These are phyloP conservation scores for Boletus smithii DNA, from an alignment of 1,284 basidiomycete species.

Conservation along the genomic window DNA sequence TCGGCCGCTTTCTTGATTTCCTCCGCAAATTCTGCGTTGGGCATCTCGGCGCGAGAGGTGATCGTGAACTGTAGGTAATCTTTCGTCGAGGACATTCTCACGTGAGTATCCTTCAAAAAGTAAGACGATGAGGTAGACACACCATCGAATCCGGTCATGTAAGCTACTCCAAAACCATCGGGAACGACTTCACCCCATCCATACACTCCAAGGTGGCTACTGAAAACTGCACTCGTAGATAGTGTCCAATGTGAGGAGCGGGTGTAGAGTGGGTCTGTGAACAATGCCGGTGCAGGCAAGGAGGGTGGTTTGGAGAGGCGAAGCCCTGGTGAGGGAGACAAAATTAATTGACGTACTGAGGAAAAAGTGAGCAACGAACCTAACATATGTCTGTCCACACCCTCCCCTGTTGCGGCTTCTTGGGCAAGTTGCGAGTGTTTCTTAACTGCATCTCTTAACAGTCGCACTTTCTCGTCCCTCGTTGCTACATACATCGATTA, in stretches of 20 bases:
- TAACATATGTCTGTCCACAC: slow-evolving; percentile 82
- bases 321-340: slow-evolving; percentile 47
- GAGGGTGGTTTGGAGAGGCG: slow-evolving; percentile 60
- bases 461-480: slow-evolving; percentile 46
- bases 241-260: slow-evolving; percentile 70
- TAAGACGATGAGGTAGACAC: slow-evolving; percentile 14
- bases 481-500: slow-evolving; percentile 18
- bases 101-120: neutral
- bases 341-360: neutral
- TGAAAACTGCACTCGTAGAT: slow-evolving; percentile 86
- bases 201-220: slow-evolving; percentile 75
- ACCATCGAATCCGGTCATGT: slow-evolving; percentile 74
- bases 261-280: slow-evolving; percentile 66
- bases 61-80: slow-evolving; percentile 80
- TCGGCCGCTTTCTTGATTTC: slow-evolving; percentile 66
- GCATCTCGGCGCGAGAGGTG: slow-evolving; percentile 74
- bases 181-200: slow-evolving; percentile 87
- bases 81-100: slow-evolving; percentile 32
- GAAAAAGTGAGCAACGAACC: slow-evolving; percentile 42
- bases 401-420: slow-evolving; percentile 68
- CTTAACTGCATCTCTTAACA: slow-evolving; percentile 67
- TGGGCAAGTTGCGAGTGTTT: slow-evolving; percentile 71
- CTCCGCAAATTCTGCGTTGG: slow-evolving; percentile 61
- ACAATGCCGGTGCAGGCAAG: slow-evolving; percentile 65
- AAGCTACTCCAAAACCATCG: slow-evolving; percentile 76